Evolutionary conservation across 352 stramenopile species (phyloP), one percentile per base, ranked within the genome.

Genomic region (Phytophthora melonis): DNA sequence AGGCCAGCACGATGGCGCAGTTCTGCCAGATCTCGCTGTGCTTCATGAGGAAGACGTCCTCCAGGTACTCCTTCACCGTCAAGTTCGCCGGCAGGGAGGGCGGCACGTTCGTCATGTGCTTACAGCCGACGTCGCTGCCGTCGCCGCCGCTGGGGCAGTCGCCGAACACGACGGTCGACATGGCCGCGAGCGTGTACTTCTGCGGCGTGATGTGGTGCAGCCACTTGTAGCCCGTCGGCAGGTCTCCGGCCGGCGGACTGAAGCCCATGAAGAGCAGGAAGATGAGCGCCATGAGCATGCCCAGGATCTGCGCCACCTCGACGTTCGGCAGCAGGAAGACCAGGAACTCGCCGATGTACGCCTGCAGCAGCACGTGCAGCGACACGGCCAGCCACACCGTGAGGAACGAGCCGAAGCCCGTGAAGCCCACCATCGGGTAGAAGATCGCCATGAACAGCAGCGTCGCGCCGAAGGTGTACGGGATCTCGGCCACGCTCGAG

Each of bases 331-430:
- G 11, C 60, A 59, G 27, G 41, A 72, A 83, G 6, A 71, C 70
- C 47, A 83, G 16, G 8, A 82, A 58, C 60, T 83, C 69, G 5
- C 76, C 76, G 13, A 82, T 61, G 55, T 83, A 86, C 16, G 74
- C 67, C 21, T 77, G 70, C 49, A 83, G 34, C 47, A 86, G 49
- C 41, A 86, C 73, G 36, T 78, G 68, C 23, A 83, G 39, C 50
- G 68, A 56, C 25, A 80, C 47, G 39, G 62, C 70, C n/a, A 93
- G 75, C 19, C 74, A 91, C 50, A 92, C 66, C 25, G 68, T 78
- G 39, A 97, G 83, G 49, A 80, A 84, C 32, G 90, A 82, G 6
- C 93, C 68, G n/a, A 58, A 30, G 8, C 68, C 68, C 19, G 68
- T 75, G 55, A 75, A 75, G 10, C 68, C 68, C 19, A 71, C 56